Percentiles rank a stretch among this genome's conserved stretches.
phyloP scores from a whole-genome alignment of 192 early-diverging fungal genomes.

The Coemansia sp. region DNA sequence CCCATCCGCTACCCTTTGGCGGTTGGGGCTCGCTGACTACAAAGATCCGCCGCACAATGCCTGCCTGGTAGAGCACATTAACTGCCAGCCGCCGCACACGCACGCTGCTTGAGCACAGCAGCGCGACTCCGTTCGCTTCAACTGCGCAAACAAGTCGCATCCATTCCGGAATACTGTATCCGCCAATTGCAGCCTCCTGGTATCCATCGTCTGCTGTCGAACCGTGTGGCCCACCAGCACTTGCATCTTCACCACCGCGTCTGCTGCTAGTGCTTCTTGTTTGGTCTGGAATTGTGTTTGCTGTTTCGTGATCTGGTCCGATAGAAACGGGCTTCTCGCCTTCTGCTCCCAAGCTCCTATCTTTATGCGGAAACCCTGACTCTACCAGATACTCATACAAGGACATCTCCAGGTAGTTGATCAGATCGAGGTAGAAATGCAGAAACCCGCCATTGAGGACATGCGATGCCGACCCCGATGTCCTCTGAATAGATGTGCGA shows the following conservation, averaged over 20 bases:
- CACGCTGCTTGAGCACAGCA: conserved; percentile 47
- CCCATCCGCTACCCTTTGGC: conserved; percentile 19
- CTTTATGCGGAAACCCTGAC: background rate
- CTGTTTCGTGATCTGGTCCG: background rate
- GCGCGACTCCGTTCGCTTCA: conserved; percentile 41
- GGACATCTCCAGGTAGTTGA: conserved; percentile 53
- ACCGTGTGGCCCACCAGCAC: background rate
- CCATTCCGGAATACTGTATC: conserved; percentile 32
- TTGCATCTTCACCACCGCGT: background rate
- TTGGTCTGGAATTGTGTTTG: background rate
- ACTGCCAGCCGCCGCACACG: conserved; percentile 37
- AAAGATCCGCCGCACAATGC: conserved; percentile 33
- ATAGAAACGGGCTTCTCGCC: background rate
- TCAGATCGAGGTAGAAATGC: conserved; percentile 66
- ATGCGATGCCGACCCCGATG: conserved; percentile 9
- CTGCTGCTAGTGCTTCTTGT: background rate
- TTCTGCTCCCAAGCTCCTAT: background rate
- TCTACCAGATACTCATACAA: conserved; percentile 31
- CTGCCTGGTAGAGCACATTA: conserved; percentile 42
- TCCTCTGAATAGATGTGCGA: conserved; percentile 16
- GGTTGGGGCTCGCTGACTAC: conserved; percentile 24
- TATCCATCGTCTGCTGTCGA: background rate
- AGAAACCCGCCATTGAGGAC: conserved; percentile 59
- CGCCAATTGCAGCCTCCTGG: conserved; percentile 15
- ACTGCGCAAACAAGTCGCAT: conserved; percentile 32